Evolutionary conservation across 805 yeast species (phyloP).

Genomic region (Monosporozyma yasuniensis): DNA sequence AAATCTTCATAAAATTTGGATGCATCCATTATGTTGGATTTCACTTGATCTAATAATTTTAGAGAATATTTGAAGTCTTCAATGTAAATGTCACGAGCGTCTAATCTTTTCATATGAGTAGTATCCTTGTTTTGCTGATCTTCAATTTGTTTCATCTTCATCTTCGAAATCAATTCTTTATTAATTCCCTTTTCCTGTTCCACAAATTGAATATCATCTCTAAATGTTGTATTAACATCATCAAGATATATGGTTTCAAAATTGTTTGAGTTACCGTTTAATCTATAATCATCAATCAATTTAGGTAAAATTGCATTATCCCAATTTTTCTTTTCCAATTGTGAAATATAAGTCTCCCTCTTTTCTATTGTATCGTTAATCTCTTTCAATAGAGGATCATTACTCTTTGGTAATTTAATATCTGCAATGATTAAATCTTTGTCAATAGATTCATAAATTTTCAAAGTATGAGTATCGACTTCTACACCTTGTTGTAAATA

Average conservation of each 20-base stretch:
- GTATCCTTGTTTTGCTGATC: not conserved
- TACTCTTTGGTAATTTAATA: conserved; percentile 24
- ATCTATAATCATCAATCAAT: conserved; percentile 41
- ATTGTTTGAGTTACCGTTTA: conserved; percentile 23
- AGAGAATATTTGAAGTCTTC: conserved; percentile 21
- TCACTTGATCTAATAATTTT: conserved; percentile 42
- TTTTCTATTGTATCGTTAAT: conserved; percentile 29
- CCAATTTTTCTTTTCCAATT: conserved; percentile 37
- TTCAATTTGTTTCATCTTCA: conserved; percentile 25
- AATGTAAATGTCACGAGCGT: conserved; percentile 17
- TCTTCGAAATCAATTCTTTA: conserved; percentile 31
- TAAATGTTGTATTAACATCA: conserved; percentile 38
- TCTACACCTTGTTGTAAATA: conserved; percentile 48
- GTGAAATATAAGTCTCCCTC: conserved; percentile 27
- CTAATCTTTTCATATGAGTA: conserved; percentile 9
- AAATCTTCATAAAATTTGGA: conserved; percentile 60
- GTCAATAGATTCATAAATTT: conserved; percentile 41
- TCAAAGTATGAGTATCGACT: conserved; percentile 50
- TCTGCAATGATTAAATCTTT: conserved; percentile 35
- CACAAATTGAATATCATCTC: conserved; percentile 41
- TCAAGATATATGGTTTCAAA: conserved; percentile 36
- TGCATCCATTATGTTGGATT: conserved; percentile 58
- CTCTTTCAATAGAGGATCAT: conserved; percentile 32
- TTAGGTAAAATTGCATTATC: conserved; percentile 45
- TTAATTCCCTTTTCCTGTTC: conserved; percentile 35